Evolutionary conservation across 352 stramenopile genomes (phyloP).

Genomic region (Pseudoperonospora humuli): DNA sequence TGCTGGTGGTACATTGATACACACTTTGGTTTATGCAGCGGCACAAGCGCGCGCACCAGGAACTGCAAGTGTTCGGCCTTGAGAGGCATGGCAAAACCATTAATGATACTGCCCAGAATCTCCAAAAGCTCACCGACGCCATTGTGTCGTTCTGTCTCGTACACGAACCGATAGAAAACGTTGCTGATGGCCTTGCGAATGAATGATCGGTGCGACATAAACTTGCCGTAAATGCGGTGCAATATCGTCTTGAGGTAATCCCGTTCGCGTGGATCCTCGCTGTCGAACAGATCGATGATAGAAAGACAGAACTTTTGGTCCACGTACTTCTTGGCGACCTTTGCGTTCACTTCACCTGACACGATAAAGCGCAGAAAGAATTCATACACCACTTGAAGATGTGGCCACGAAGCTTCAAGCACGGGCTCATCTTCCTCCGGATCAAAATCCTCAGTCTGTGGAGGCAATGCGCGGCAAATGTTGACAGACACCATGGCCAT

Average conservation of each 20-base stretch:
- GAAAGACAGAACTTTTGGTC: conserved; percentile 95
- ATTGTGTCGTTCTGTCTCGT: conserved; percentile 94
- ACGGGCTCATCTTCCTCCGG: conserved; percentile 97
- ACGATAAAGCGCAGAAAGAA: conserved; percentile 99
- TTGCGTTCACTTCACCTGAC: conserved; percentile 95
- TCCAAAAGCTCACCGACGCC: conserved; percentile 96
- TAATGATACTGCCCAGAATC: conserved; percentile 97
- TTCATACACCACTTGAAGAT: conserved; percentile 98
- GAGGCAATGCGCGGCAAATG: conserved; percentile 90
- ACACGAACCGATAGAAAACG: conserved; percentile 98
- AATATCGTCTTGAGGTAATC: conserved; percentile 99
- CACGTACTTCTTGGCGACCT: conserved; percentile 96
- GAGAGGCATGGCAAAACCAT: conserved; percentile 98
- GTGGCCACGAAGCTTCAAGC: conserved; percentile 94
- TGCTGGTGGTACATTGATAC: conserved; percentile 98
- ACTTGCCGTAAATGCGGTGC: conserved; percentile 99
- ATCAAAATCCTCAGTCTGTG: conserved; percentile 97
- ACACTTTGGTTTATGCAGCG: conserved; percentile 97
- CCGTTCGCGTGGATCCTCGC: conserved; percentile 95
- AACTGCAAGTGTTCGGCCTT: conserved; percentile 97
- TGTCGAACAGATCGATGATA: conserved; percentile 92
- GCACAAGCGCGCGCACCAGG: conserved; percentile 92
- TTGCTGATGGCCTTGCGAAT: conserved; percentile 97
- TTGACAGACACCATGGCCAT: conserved; percentile 91
- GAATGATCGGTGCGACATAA: conserved; percentile 97